A percentile compares a stretch with the other conserved stretches of the same genome.
Evolutionary conservation across 2,329 filamentous ascomycete genomes (phyloP).

Genomic region (Aspergillus sp.): DNA sequence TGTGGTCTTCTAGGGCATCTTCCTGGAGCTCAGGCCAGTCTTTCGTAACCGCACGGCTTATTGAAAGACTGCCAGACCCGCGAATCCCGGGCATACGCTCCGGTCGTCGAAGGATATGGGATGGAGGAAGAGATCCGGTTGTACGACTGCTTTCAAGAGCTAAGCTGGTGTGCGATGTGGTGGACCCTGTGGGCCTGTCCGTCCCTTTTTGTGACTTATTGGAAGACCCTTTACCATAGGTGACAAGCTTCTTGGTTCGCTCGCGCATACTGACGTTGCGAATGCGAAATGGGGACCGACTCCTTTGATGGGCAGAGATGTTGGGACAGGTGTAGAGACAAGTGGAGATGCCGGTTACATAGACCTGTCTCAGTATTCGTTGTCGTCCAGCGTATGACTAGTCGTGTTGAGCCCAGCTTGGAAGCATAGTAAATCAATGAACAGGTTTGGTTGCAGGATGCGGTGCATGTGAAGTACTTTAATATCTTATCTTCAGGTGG

Average conservation of each 20-base stretch:
- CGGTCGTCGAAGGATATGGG: not conserved
- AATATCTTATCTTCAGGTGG: too few relatives aligned
- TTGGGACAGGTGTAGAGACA: not conserved
- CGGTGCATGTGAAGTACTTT: too few relatives aligned
- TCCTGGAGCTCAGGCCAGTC: not conserved
- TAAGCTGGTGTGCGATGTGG: not conserved
- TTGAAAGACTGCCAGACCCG: too few relatives aligned
- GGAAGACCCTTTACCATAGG: slow-evolving; percentile 10
- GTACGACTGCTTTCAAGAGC: not conserved
- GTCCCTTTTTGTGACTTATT: not conserved
- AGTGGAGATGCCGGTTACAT: not conserved
- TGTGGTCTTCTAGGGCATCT: not conserved
- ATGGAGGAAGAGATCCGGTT: not conserved
- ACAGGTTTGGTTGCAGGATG: too few relatives aligned
- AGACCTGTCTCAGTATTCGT: too few relatives aligned
- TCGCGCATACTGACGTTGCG: slow-evolving; percentile 3
- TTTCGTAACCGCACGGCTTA: not conserved
- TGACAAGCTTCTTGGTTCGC: slow-evolving; percentile 5
- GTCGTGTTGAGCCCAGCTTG: too few relatives aligned
- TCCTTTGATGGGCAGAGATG: too few relatives aligned
- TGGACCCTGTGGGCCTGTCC: not conserved
- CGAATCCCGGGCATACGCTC: not conserved
- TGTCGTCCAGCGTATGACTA: too few relatives aligned
- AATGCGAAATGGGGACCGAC: not conserved
- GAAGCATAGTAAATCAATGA: too few relatives aligned